phyloP scores from a whole-genome alignment of 306 rosid genomes.

The Erythrophleum fordii region DNA sequence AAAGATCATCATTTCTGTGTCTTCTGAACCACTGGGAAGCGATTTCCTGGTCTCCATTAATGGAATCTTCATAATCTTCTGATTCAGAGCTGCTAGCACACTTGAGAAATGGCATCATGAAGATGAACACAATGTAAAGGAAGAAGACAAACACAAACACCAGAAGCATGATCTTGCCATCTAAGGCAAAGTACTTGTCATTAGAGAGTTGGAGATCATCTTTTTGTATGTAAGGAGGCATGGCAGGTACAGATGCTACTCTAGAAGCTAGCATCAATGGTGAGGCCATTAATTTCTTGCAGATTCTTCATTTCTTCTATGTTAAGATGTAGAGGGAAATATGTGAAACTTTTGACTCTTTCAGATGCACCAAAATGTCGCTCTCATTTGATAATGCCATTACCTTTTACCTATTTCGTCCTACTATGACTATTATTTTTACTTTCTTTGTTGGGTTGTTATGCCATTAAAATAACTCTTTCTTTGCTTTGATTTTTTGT shows the following conservation, averaged over 20 bases:
- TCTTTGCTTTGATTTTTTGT: no score
- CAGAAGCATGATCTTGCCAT: conserved; percentile 40
- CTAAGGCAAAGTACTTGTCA: conserved; percentile 44
- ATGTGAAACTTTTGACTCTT: neutral
- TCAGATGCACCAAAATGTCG: neutral
- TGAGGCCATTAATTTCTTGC: neutral
- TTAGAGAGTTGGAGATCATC: conserved; percentile 31
- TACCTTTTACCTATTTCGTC: neutral
- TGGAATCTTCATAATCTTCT: neutral
- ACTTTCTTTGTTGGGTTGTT: neutral
- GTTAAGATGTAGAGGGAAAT: neutral
- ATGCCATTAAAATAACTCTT: neutral
- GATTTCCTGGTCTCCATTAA: neutral
- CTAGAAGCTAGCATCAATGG: neutral
- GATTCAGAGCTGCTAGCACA: neutral
- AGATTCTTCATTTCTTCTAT: neutral
- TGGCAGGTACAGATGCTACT: neutral
- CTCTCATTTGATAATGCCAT: neutral
- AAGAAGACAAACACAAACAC: neutral
- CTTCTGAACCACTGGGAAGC: neutral
- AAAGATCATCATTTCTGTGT: neutral
- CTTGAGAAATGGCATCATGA: neutral
- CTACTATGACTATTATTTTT: neutral
- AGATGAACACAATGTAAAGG: neutral
- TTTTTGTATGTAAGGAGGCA: conserved; percentile 25